A percentile compares a stretch with the other conserved stretches of the same genome.
phyloP scores from a whole-genome alignment of 2,329 filamentous ascomycete species.

The Sporothrix phasma region DNA sequence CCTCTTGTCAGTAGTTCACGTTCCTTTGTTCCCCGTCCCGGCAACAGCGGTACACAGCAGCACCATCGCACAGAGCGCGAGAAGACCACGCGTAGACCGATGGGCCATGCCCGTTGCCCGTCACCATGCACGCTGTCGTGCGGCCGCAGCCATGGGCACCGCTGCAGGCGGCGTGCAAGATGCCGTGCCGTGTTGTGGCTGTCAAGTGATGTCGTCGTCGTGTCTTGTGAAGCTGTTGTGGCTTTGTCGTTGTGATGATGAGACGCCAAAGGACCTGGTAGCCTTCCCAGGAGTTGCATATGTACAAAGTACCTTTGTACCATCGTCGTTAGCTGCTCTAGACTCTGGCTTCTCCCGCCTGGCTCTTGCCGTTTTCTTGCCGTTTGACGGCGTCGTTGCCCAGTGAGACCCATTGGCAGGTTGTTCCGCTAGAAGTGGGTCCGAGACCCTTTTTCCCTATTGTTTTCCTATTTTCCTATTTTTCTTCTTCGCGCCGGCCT shows the following conservation, averaged over 20 bases:
- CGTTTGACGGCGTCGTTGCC: slow-evolving; percentile 13
- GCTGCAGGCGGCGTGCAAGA: slow-evolving; percentile 1
- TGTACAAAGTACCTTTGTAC: background rate
- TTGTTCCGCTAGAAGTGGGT: slow-evolving; percentile 5
- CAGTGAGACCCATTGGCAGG: slow-evolving; percentile 6
- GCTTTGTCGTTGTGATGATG: background rate
- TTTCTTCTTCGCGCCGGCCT: background rate
- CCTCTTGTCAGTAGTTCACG: background rate
- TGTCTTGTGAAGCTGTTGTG: background rate
- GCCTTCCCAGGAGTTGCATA: no score
- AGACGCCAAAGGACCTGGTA: no score
- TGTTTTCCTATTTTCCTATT: background rate
- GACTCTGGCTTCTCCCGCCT: background rate
- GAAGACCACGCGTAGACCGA: background rate
- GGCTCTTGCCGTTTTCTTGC: slow-evolving; percentile 4
- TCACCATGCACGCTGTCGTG: background rate
- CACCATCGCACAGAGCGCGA: background rate
- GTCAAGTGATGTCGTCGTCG: background rate
- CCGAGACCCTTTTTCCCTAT: background rate
- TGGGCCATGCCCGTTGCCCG: background rate
- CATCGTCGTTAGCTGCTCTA: background rate
- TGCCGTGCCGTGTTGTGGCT: background rate
- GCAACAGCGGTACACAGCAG: slow-evolving; percentile 4
- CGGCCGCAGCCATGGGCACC: background rate
- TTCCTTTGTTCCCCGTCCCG: background rate